Conservation (phyloP, 441 rosid genomes). For the Jatropha podagrica region DNA sequence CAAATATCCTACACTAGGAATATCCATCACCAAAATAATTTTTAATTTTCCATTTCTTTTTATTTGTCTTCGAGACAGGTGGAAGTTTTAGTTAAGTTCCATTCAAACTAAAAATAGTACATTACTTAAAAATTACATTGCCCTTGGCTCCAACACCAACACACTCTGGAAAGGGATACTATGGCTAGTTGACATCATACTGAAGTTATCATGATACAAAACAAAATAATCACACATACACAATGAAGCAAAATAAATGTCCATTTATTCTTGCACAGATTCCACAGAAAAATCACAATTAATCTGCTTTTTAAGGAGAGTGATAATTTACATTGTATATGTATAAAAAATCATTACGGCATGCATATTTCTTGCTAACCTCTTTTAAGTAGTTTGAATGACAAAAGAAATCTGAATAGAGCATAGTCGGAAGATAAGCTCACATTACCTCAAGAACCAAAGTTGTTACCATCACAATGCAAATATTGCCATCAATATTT, state of each 20-base stretch:
- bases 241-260: neutral
- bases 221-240: neutral
- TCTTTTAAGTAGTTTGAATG: neutral
- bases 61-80: neutral
- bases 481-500: constrained; percentile 89
- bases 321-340: neutral
- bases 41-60: neutral
- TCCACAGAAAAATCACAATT: neutral
- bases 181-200: neutral
- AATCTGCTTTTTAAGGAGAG: neutral
- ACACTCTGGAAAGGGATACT: neutral
- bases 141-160: neutral
- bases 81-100: neutral
- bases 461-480: constrained; percentile 97
- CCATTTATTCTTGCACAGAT: neutral
- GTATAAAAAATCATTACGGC: neutral
- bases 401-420: neutral
- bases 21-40: neutral
- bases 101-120: neutral
- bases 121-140: neutral
- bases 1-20: neutral
- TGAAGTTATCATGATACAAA: neutral
- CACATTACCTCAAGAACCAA: constrained; percentile 95
- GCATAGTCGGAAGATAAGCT: neutral
- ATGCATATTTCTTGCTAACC: neutral